A percentile compares a stretch with the other conserved stretches of the same genome.
These are phyloP conservation scores for Glebionis coronaria DNA, from an alignment of 129 eudicot genomes.

Conservation along the genomic window DNA sequence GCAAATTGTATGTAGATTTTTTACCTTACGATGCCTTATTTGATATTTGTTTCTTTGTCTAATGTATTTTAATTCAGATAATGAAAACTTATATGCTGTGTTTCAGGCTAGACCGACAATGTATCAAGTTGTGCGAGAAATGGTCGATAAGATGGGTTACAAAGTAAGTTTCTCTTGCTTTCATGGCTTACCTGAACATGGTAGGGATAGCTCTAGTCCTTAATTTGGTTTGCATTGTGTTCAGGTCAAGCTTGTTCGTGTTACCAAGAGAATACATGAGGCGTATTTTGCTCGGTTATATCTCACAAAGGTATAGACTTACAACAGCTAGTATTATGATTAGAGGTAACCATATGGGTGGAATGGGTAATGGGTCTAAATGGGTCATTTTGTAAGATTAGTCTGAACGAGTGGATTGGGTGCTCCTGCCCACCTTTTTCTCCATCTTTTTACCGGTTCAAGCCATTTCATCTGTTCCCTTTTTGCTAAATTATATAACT, in stretches of 20 bases:
- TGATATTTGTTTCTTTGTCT: background rate
- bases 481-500: background rate
- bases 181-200: background rate
- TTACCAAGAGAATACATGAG: constrained; percentile 82
- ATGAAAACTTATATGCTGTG: constrained; percentile 11
- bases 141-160: constrained; percentile 94
- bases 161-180: constrained; percentile 35
- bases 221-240: constrained; percentile 13
- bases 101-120: constrained; percentile 89
- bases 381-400: background rate
- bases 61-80: background rate
- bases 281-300: constrained; percentile 81
- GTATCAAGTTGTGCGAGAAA: constrained; percentile 75
- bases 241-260: constrained; percentile 91
- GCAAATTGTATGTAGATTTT: constrained; percentile 54
- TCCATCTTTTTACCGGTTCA: too few relatives aligned
- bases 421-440: too few relatives aligned
- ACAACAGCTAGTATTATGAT: background rate
- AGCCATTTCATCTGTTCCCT: too few relatives aligned
- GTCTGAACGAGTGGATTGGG: too few relatives aligned
- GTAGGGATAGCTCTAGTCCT: background rate
- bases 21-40: background rate
- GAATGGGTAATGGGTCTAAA: too few relatives aligned
- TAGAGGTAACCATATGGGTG: too few relatives aligned
- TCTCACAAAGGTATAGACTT: constrained; percentile 64